These are phyloP conservation scores for Penicillium malachiteum DNA, from an alignment of 495 filamentous ascomycete species.

Conservation along the genomic window DNA sequence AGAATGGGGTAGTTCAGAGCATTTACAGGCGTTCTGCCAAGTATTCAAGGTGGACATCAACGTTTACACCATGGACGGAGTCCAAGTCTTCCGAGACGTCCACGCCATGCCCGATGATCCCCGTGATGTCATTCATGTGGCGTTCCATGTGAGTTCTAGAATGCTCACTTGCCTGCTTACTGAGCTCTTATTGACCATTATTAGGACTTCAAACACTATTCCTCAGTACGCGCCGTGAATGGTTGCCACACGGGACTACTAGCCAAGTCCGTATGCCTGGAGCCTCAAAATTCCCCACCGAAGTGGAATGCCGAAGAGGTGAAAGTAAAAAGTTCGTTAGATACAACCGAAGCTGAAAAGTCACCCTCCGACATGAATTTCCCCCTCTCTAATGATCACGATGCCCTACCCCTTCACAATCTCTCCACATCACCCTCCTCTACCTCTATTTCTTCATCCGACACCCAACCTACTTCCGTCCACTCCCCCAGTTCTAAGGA, in stretches of 20 bases:
- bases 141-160: slow-evolving; percentile 63
- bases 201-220: slow-evolving; percentile 68
- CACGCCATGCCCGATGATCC: slow-evolving; percentile 42
- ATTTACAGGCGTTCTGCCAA: slow-evolving; percentile 66
- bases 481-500: slow-evolving; percentile 14
- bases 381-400: slow-evolving; percentile 8
- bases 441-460: slow-evolving; percentile 10
- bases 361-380: neutral
- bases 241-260: slow-evolving; percentile 56
- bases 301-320: slow-evolving; percentile 17
- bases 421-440: neutral
- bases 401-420: neutral
- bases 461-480: slow-evolving; percentile 19
- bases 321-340: slow-evolving; percentile 11
- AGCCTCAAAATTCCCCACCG: slow-evolving; percentile 37
- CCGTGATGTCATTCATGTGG: slow-evolving; percentile 58
- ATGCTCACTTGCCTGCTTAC: neutral
- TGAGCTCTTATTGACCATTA: slow-evolving; percentile 1
- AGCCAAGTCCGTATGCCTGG: neutral
- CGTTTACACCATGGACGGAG: slow-evolving; percentile 56
- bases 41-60: slow-evolving; percentile 62
- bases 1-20: slow-evolving; percentile 70
- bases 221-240: slow-evolving; percentile 63
- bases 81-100: slow-evolving; percentile 47
- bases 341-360: neutral